phyloP scores from a whole-genome alignment of 768 basidiomycete species.

The Piloderma croceum region DNA sequence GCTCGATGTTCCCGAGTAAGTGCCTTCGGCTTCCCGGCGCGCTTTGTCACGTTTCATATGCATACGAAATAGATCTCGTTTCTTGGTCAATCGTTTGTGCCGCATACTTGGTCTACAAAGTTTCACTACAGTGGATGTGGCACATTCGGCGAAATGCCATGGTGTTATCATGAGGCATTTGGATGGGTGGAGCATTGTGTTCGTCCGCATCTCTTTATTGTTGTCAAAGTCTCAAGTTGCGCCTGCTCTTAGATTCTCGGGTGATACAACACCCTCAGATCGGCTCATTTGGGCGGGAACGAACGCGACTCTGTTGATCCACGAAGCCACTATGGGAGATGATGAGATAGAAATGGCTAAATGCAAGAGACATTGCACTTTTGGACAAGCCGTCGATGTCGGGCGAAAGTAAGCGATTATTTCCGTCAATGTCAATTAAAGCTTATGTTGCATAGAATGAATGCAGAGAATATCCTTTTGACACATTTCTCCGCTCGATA shows the following conservation, averaged over 20 bases:
- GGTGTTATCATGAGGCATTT: slow-evolving; percentile 62
- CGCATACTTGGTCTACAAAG: slow-evolving; percentile 48
- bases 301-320: slow-evolving; percentile 70
- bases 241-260: slow-evolving; percentile 79
- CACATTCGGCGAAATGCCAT: slow-evolving; percentile 68
- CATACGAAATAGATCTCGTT: too few relatives aligned
- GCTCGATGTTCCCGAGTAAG: slow-evolving; percentile 37
- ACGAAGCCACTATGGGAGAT: slow-evolving; percentile 91
- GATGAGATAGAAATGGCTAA: slow-evolving; percentile 69
- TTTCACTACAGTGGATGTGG: slow-evolving; percentile 65
- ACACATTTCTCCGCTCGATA: slow-evolving; percentile 96
- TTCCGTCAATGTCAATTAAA: slow-evolving; percentile 7
- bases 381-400: slow-evolving; percentile 79
- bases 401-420: slow-evolving; percentile 52
- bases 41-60: too few relatives aligned
- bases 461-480: slow-evolving; percentile 76
- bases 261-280: slow-evolving; percentile 78
- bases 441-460: slow-evolving; percentile 53
- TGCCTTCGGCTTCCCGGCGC: too few relatives aligned
- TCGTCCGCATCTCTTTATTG: slow-evolving; percentile 12
- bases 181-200: slow-evolving; percentile 48
- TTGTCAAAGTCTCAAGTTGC: too few relatives aligned
- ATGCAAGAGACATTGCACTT: slow-evolving; percentile 82
- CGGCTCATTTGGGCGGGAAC: slow-evolving; percentile 59
- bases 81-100: too few relatives aligned